phyloP scores from a whole-genome alignment of 2,329 filamentous ascomycete species.

The Cadophora gregata region DNA sequence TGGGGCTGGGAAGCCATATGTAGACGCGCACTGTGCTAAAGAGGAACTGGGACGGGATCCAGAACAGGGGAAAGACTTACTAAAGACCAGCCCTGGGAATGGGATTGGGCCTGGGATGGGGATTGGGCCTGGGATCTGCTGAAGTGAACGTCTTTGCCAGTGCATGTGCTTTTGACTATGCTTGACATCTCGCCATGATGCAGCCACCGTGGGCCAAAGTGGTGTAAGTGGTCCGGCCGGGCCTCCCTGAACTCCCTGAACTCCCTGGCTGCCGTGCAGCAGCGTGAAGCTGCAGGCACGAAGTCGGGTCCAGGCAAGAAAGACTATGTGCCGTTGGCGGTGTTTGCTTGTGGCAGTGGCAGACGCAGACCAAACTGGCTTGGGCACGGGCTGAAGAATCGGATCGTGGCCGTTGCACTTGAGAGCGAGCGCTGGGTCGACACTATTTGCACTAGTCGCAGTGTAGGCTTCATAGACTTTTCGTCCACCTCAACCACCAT shows the following conservation, averaged over 20 bases:
- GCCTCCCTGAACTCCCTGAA: neutral
- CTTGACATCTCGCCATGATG: constrained; percentile 24
- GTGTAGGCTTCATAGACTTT: constrained; percentile 1
- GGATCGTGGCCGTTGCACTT: constrained; percentile 8
- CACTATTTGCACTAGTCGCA: constrained; percentile 6
- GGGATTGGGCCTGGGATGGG: neutral
- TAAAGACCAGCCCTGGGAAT: constrained; percentile 28
- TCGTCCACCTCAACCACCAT: neutral
- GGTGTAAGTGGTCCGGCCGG: neutral
- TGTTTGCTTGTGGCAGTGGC: neutral
- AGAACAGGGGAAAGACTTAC: constrained; percentile 10
- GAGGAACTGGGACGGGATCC: neutral
- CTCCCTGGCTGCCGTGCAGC: constrained; percentile 6
- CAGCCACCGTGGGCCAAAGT: neutral
- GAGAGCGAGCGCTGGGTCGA: neutral
- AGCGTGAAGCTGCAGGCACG: neutral
- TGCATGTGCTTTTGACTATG: neutral
- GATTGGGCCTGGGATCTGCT: neutral
- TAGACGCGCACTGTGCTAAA: neutral
- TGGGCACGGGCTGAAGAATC: neutral
- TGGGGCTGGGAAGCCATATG: neutral
- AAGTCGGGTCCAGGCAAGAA: neutral
- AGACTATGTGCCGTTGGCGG: neutral
- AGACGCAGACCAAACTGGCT: neutral
- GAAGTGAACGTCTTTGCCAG: neutral